Conservation (phyloP, 2,329 filamentous ascomycete species). For the Neonectria ditissima region DNA sequence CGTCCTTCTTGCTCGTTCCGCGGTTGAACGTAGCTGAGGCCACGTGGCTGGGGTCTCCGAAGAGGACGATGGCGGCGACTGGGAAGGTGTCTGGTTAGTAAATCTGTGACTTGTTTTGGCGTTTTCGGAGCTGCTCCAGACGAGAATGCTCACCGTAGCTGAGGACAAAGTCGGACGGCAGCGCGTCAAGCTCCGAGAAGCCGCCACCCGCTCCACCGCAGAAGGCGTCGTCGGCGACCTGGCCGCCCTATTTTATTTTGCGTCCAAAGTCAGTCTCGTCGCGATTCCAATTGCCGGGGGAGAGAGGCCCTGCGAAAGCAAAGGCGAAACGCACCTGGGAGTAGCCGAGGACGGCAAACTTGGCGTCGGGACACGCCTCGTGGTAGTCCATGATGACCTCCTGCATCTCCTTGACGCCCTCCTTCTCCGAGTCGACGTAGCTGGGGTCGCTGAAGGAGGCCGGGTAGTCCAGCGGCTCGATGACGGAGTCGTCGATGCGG, state of each 20-base stretch:
- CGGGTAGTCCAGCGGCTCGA: slow-evolving; percentile 54
- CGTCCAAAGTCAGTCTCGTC: too few relatives aligned
- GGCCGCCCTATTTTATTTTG: slow-evolving; percentile 54
- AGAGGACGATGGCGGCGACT: slow-evolving; percentile 56
- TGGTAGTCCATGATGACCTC: slow-evolving; percentile 48
- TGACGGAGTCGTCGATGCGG: slow-evolving; percentile 49
- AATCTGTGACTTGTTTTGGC: slow-evolving; percentile 5
- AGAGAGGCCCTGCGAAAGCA: too few relatives aligned
- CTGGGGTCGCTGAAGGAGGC: slow-evolving; percentile 48
- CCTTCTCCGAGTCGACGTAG: slow-evolving; percentile 52
- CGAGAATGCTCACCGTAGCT: slow-evolving; percentile 53
- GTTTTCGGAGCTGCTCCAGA: background rate
- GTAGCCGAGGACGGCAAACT: slow-evolving; percentile 57
- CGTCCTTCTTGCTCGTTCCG: slow-evolving; percentile 53
- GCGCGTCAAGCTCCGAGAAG: slow-evolving; percentile 44
- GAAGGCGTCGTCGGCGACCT: slow-evolving; percentile 52
- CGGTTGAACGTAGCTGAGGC: slow-evolving; percentile 51
- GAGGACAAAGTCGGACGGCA: slow-evolving; percentile 46
- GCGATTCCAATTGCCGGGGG: too few relatives aligned
- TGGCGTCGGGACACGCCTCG: slow-evolving; percentile 52
- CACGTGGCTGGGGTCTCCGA: slow-evolving; percentile 57
- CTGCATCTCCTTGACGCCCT: slow-evolving; percentile 49
- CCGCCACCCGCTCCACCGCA: slow-evolving; percentile 50
- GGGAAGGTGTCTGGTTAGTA: background rate
- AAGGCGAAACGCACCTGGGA: slow-evolving; percentile 50